Evolutionary conservation across 345 rosid genomes (phyloP), one percentile per base, ranked within the genome.

Genomic region (Crucihimalaya himalaica): DNA sequence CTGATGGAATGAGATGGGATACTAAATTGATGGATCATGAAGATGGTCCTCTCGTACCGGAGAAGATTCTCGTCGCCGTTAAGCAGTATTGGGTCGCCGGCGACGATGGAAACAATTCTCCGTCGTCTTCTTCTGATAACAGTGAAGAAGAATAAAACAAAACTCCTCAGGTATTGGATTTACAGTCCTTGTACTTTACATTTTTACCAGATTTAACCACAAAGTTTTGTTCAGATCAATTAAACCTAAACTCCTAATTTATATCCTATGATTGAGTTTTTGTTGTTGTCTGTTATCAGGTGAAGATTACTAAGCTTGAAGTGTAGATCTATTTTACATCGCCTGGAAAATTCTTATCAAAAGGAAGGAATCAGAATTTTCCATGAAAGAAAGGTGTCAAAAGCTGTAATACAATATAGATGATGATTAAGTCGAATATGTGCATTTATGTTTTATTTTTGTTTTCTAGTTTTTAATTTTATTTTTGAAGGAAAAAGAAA

Each of bases 11-110:
- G 92, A 90, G 97, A 75, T 95, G 99, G 99, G 91, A 95, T 58
- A 80, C 90, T 54, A 95, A 87, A 79, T 56, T 92, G 84, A 72
- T 85, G 81, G 99, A 95, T 82, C 97, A 92, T 3, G 99, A 95
- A 83, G 99, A 95, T 19, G 98, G 99, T 15, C 99, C 99, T 40
- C 92, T 95, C 1, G 91, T 90, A 21, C 89, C 97, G 0, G 91
- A 86, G 81, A 92, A 95, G 79, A 85, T 92, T 54, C 79, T 95
- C 39, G 83, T 84, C 40, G 97, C 87, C 59, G 79, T 80, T 50
- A 95, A 95, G 75, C 97, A 84, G 68, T 92, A 95, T 63, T 92
- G 99, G 99, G 91, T 86, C 47, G 99, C 92, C 53, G 40, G 87
- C 34, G 58, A 71, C 9, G 71, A 76, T 55, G 86, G 85, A 32